Evolutionary conservation across 1,284 basidiomycete genomes (phyloP).

Genomic region (Cryptococcus floricola): DNA sequence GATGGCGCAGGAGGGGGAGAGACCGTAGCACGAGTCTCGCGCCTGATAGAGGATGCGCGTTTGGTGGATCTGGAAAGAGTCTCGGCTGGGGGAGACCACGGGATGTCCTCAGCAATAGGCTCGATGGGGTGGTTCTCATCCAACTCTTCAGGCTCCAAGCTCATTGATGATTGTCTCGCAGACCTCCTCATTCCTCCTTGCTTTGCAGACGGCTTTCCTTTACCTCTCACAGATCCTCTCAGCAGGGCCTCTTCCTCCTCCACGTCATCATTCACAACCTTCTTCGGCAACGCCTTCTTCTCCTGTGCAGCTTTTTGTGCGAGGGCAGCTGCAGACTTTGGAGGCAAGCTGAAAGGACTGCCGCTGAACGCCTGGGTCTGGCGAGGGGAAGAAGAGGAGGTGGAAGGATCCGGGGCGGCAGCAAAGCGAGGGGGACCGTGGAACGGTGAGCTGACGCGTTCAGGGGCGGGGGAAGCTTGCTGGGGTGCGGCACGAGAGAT

Average conservation of each 20-base stretch:
- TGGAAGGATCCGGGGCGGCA: slow-evolving; percentile 2
- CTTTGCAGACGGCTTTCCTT: neutral
- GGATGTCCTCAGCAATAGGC: slow-evolving; percentile 3
- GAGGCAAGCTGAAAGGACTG: slow-evolving; percentile 29
- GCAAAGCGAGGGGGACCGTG: slow-evolving; percentile 44
- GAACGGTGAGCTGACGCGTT: slow-evolving; percentile 27
- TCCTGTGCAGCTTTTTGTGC: slow-evolving; percentile 8
- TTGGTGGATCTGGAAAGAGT: neutral
- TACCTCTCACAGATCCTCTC: slow-evolving; percentile 1
- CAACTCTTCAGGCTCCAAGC: slow-evolving; percentile 3
- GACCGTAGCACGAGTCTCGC: neutral
- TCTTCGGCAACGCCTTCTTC: slow-evolving; percentile 14
- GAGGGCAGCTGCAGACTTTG: slow-evolving; percentile 4
- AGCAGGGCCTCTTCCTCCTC: slow-evolving; percentile 1
- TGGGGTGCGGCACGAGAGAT: slow-evolving; percentile 9
- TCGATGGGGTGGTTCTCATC: slow-evolving; percentile 7
- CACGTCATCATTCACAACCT: slow-evolving; percentile 36
- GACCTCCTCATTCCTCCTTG: neutral
- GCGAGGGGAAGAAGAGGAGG: slow-evolving; percentile 7
- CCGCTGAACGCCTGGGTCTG: slow-evolving; percentile 25
- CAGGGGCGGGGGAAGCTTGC: slow-evolving; percentile 7
- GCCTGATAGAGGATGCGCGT: neutral
- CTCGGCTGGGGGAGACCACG: slow-evolving; percentile 1
- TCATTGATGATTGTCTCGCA: slow-evolving; percentile 1
- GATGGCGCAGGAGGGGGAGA: slow-evolving; percentile 1